Percentiles rank a stretch among this genome's conserved stretches.
Conservation (phyloP, 2,329 filamentous ascomycete genomes). For the Talaromyces sp. region DNA sequence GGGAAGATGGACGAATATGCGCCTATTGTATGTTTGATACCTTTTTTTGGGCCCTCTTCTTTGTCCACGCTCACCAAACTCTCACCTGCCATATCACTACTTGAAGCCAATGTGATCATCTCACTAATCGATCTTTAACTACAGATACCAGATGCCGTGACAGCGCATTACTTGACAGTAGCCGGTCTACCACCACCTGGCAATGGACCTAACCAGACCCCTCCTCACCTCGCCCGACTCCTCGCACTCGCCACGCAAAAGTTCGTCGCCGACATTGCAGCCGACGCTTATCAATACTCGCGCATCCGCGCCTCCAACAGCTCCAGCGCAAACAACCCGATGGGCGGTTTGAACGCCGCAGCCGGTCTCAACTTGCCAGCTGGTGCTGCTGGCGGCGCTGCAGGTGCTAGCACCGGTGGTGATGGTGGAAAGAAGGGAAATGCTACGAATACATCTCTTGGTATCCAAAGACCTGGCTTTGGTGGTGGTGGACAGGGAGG, state of each 20-base stretch:
- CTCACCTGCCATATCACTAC: background rate
- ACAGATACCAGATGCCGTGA: constrained; percentile 94
- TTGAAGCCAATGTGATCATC: background rate
- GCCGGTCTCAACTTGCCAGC: constrained; percentile 50
- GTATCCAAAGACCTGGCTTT: constrained; percentile 70
- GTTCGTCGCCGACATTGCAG: constrained; percentile 95
- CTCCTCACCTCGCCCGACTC: constrained; percentile 82
- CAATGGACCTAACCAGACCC: constrained; percentile 69
- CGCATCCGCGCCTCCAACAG: constrained; percentile 91
- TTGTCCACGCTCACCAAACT: background rate
- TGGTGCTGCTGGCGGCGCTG: constrained; percentile 44
- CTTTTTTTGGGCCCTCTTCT: background rate
- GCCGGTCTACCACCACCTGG: constrained; percentile 83
- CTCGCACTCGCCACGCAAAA: constrained; percentile 98
- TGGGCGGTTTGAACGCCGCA: constrained; percentile 73
- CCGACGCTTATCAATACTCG: constrained; percentile 96
- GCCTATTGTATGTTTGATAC: constrained; percentile 66
- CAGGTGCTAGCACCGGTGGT: constrained; percentile 42
- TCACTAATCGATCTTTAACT: background rate
- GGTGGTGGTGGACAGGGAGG: constrained; percentile 86
- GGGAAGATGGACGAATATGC: constrained; percentile 98
- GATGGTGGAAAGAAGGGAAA: constrained; percentile 43
- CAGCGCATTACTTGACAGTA: constrained; percentile 94
- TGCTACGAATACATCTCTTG: constrained; percentile 52
- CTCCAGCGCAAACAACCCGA: constrained; percentile 78